Conservation (phyloP, 805 yeast genomes). For the Ogataea parapolymorpha region DNA sequence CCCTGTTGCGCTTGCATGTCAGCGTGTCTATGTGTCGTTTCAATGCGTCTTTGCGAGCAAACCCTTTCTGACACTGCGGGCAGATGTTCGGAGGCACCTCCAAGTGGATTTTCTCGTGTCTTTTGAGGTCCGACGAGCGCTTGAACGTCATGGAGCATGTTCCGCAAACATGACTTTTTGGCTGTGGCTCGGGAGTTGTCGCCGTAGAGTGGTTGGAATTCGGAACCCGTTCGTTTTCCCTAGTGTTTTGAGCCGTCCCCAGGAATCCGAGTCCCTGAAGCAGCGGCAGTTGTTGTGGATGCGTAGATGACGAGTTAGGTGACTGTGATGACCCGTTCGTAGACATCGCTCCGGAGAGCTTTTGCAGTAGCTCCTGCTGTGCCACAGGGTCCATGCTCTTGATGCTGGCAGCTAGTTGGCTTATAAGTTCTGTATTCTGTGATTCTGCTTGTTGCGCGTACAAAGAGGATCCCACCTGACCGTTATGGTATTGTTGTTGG, state of each 20-base stretch:
- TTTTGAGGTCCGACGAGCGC: constrained; percentile 64
- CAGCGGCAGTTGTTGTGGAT: background rate
- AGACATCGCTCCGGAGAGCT: constrained; percentile 11
- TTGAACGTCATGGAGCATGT: constrained; percentile 63
- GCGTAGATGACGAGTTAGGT: background rate
- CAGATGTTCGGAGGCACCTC: constrained; percentile 73
- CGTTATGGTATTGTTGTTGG: background rate
- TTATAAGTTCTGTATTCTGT: constrained; percentile 26
- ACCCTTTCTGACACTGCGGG: constrained; percentile 73
- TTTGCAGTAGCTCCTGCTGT: constrained; percentile 24
- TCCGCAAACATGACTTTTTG: constrained; percentile 41
- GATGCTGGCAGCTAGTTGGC: constrained; percentile 22
- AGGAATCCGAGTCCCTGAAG: background rate
- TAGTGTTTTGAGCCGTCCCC: background rate
- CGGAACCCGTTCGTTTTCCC: background rate
- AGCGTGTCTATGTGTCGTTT: constrained; percentile 72
- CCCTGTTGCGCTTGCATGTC: constrained; percentile 72
- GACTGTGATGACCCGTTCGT: constrained; percentile 1
- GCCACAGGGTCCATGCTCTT: constrained; percentile 23
- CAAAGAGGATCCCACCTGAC: constrained; percentile 1
- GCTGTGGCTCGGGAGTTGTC: background rate
- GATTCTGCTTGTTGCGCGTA: background rate
- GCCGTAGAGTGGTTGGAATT: background rate
- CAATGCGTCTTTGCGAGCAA: constrained; percentile 79
- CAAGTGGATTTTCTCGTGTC: constrained; percentile 75